Evolutionary conservation across 441 rosid genomes (phyloP).

Genomic region (Pelargonium myrrhifolium): DNA sequence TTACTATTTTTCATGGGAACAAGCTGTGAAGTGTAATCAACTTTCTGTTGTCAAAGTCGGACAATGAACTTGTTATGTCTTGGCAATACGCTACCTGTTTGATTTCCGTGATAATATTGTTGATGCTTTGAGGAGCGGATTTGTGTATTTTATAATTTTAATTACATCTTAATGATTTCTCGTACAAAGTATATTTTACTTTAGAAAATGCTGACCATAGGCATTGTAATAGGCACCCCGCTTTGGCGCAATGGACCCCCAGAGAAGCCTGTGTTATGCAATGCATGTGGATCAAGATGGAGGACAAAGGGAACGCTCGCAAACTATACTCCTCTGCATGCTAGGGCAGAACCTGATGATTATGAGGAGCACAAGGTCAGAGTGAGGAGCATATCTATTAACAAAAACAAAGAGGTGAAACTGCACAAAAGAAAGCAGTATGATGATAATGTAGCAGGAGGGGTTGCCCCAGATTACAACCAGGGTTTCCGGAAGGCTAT

Average conservation of each 20-base stretch:
- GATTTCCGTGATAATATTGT: no score
- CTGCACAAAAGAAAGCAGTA: slow-evolving; percentile 63
- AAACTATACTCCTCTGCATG: slow-evolving; percentile 90
- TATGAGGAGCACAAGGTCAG: slow-evolving; percentile 54
- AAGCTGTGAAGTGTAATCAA: no score
- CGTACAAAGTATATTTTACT: slow-evolving; percentile 9
- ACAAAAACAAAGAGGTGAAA: slow-evolving; percentile 60
- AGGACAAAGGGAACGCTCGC: slow-evolving; percentile 89
- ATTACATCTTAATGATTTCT: not conserved
- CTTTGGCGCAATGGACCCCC: slow-evolving; percentile 99
- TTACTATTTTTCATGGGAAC: no score
- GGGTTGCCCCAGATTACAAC: slow-evolving; percentile 34
- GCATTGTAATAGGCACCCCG: slow-evolving; percentile 55
- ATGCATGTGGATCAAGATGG: slow-evolving; percentile 99
- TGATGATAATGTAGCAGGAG: slow-evolving; percentile 40
- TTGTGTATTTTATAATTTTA: no score
- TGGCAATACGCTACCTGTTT: no score
- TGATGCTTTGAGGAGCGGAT: not conserved
- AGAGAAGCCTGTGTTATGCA: slow-evolving; percentile 98
- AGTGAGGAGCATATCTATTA: slow-evolving; percentile 54
- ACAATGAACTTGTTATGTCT: no score
- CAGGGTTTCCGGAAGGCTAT: slow-evolving; percentile 45
- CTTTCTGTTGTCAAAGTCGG: no score
- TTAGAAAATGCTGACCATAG: slow-evolving; percentile 6
- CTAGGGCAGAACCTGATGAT: slow-evolving; percentile 67